Percentiles rank a stretch among this genome's conserved stretches.
Conservation (phyloP, 2,329 filamentous ascomycete species). For the Aspergillus arachidicola region DNA sequence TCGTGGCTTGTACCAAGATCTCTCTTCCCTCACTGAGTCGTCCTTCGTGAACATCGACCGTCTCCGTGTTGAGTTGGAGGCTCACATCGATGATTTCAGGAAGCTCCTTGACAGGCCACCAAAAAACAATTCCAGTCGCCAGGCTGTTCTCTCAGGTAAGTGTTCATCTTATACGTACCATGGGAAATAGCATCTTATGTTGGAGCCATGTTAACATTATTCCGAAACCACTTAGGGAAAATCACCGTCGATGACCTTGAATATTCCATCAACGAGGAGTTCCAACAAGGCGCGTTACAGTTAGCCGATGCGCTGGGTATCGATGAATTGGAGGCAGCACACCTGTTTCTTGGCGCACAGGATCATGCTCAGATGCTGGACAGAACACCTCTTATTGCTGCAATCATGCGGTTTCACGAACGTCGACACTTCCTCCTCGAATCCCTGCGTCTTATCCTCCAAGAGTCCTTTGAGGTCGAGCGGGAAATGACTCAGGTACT, state of each 20-base stretch:
- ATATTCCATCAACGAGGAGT: conserved; percentile 82
- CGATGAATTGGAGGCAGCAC: conserved; percentile 83
- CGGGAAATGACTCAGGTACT: conserved; percentile 56
- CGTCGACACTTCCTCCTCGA: conserved; percentile 81
- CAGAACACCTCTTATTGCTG: conserved; percentile 73
- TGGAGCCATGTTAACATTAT: conserved; percentile 21
- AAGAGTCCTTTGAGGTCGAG: conserved; percentile 66
- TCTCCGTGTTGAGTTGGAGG: conserved; percentile 66
- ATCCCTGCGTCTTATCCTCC: conserved; percentile 77
- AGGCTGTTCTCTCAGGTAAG: conserved; percentile 68
- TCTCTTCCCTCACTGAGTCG: conserved; percentile 73
- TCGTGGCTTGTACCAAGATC: conserved; percentile 82
- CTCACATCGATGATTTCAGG: conserved; percentile 67
- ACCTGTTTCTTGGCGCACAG: conserved; percentile 73
- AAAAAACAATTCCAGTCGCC: conserved; percentile 75
- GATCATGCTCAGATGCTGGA: conserved; percentile 70
- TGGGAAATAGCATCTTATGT: background rate
- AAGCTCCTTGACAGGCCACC: conserved; percentile 73
- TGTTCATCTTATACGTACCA: conserved; percentile 6
- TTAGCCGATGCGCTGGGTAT: conserved; percentile 87
- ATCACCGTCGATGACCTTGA: conserved; percentile 71
- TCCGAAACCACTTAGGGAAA: conserved; percentile 60
- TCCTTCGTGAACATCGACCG: conserved; percentile 71
- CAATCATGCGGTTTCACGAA: conserved; percentile 85
- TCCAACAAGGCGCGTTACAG: conserved; percentile 78